A percentile compares a stretch with the other conserved stretches of the same genome.
Conservation (phyloP, 345 rosid species). For the Cardamine resedifolia region DNA sequence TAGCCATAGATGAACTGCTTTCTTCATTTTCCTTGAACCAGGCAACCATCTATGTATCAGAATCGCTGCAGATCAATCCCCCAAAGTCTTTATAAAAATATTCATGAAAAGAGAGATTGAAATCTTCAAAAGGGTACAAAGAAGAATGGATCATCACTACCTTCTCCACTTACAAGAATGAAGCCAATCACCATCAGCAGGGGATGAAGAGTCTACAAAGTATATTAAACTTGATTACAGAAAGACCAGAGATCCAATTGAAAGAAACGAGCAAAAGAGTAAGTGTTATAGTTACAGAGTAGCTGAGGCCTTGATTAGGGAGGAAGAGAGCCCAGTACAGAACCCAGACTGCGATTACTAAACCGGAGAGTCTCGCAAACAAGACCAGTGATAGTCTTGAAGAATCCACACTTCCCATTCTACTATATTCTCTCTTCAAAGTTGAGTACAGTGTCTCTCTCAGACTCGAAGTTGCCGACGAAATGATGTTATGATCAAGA, state of each 20-base stretch:
- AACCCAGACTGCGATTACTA: conserved; percentile 56
- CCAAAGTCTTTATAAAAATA: neutral
- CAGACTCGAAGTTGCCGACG: conserved; percentile 15
- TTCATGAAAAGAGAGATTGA: neutral
- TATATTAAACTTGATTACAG: neutral
- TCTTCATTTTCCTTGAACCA: conserved; percentile 81
- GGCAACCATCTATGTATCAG: conserved; percentile 89
- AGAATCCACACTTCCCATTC: conserved; percentile 28
- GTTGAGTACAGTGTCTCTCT: neutral
- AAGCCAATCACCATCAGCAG: conserved; percentile 93
- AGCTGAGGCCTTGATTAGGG: conserved; percentile 52
- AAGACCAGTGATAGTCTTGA: conserved; percentile 45
- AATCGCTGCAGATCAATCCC: conserved; percentile 55
- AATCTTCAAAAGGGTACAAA: neutral
- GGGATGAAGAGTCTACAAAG: conserved; percentile 64
- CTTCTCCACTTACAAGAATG: conserved; percentile 93
- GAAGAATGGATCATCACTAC: conserved; percentile 34
- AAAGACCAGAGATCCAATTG: neutral
- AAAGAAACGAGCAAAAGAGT: neutral
- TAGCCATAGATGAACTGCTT: conserved; percentile 78
- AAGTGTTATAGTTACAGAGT: conserved; percentile 46
- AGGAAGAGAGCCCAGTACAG: conserved; percentile 69
- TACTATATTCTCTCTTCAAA: conserved; percentile 1
- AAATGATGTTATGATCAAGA: neutral
- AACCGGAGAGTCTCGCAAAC: conserved; percentile 66